These are phyloP conservation scores for Cylindrotheca fusiformis DNA, from an alignment of 108 stramenopile species.

Conservation along the genomic window DNA sequence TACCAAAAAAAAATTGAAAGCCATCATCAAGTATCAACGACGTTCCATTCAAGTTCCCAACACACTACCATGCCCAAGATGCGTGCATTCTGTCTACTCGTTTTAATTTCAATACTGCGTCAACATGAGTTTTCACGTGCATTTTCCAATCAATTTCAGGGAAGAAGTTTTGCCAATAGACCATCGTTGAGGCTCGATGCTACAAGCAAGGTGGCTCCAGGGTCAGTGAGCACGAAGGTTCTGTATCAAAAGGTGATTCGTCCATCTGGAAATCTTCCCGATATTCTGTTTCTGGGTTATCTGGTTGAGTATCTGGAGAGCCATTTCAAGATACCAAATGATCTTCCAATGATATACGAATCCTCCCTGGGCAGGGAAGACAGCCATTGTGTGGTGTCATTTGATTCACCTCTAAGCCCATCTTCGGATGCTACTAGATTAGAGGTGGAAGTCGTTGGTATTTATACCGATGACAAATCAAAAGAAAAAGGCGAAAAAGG, in stretches of 20 bases:
- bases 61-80: too few relatives aligned
- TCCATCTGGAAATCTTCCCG: slow-evolving; percentile 21
- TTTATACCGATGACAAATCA: slow-evolving; percentile 46
- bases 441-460: slow-evolving; percentile 75
- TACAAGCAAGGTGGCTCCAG: too few relatives aligned
- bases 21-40: too few relatives aligned
- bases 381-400: slow-evolving; percentile 41
- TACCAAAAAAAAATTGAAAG: too few relatives aligned
- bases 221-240: slow-evolving; percentile 29
- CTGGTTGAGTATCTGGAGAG: slow-evolving; percentile 70
- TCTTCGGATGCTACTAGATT: slow-evolving; percentile 53
- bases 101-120: too few relatives aligned
- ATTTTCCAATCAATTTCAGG: too few relatives aligned
- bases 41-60: too few relatives aligned
- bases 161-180: too few relatives aligned
- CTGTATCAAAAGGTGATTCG: slow-evolving; percentile 70
- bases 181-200: too few relatives aligned
- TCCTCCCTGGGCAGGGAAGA: slow-evolving; percentile 16
- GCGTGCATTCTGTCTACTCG: too few relatives aligned
- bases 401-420: slow-evolving; percentile 71
- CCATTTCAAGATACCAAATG: slow-evolving; percentile 53
- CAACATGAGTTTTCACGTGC: too few relatives aligned
- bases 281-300: slow-evolving; percentile 50
- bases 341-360: slow-evolving; percentile 77
- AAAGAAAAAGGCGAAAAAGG: slow-evolving; percentile 16